Evolutionary conservation across 805 yeast genomes (phyloP).

Genomic region (Sungouiella thailandica): DNA sequence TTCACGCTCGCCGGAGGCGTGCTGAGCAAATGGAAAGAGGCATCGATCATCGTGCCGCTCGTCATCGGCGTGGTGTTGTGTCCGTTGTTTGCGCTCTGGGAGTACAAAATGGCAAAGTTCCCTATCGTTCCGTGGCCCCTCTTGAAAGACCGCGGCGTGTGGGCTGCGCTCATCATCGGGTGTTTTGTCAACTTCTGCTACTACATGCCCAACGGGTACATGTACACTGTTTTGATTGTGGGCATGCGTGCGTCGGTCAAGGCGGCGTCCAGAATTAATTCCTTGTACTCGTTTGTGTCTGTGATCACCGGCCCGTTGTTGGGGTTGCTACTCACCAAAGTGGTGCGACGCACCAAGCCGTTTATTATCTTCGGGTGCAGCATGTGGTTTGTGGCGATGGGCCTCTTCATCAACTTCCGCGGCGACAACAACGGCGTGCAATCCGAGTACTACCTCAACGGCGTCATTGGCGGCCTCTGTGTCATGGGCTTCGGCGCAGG

Average conservation of each 20-base stretch:
- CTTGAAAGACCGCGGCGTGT: conserved; percentile 64
- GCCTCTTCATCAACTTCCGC: conserved; percentile 54
- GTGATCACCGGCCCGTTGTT: conserved; percentile 54
- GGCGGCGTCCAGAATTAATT: conserved; percentile 65
- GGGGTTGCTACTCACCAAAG: conserved; percentile 48
- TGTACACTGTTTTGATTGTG: conserved; percentile 63
- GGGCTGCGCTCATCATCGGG: conserved; percentile 62
- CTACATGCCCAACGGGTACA: conserved; percentile 65
- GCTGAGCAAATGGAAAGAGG: conserved; percentile 47
- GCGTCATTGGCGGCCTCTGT: conserved; percentile 62
- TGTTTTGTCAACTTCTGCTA: conserved; percentile 56
- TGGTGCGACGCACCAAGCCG: conserved; percentile 49
- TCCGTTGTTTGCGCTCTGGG: conserved; percentile 61
- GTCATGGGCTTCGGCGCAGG: conserved; percentile 72
- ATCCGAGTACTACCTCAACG: conserved; percentile 29
- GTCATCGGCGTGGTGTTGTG: conserved; percentile 60
- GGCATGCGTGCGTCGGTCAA: conserved; percentile 53
- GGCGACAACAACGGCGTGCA: conserved; percentile 40
- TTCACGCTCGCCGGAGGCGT: conserved; percentile 71
- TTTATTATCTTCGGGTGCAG: conserved; percentile 56
- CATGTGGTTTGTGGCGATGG: conserved; percentile 59
- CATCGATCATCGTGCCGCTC: conserved; percentile 61
- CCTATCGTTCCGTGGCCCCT: conserved; percentile 62
- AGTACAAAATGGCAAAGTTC: conserved; percentile 45
- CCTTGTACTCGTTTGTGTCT: conserved; percentile 61